Evolutionary conservation across 306 rosid species (phyloP).

Genomic region (Bauhinia variegata): DNA sequence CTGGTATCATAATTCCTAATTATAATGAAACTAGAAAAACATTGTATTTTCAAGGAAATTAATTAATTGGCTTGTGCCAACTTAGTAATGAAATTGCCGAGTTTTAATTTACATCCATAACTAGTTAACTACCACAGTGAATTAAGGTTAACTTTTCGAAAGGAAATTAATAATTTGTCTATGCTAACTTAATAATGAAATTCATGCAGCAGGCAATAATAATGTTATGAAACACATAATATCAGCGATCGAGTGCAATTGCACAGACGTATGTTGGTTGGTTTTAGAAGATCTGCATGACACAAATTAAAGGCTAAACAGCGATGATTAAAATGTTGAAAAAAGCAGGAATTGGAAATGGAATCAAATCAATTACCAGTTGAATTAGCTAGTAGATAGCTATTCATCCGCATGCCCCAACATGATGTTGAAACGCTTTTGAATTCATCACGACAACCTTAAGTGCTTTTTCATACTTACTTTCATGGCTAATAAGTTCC

Average conservation of each 20-base stretch:
- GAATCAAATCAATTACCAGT: slow-evolving; percentile 42
- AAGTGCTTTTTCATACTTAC: slow-evolving; percentile 30
- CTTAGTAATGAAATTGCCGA: too few relatives aligned
- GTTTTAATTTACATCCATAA: not conserved
- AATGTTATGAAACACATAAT: slow-evolving; percentile 35
- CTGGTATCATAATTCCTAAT: too few relatives aligned
- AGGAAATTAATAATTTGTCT: not conserved
- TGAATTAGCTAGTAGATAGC: slow-evolving; percentile 40
- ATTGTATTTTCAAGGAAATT: too few relatives aligned
- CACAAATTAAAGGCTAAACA: slow-evolving; percentile 33
- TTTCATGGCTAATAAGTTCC: slow-evolving; percentile 27
- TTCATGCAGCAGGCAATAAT: slow-evolving; percentile 31
- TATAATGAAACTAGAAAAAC: too few relatives aligned
- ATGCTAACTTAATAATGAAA: slow-evolving; percentile 21
- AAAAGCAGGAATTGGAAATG: slow-evolving; percentile 27
- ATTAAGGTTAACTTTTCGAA: not conserved
- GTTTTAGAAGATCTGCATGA: slow-evolving; percentile 23
- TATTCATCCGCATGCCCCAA: slow-evolving; percentile 47
- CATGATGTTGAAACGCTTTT: slow-evolving; percentile 46
- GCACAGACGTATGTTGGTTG: slow-evolving; percentile 26
- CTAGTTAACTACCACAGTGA: not conserved
- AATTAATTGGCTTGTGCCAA: too few relatives aligned
- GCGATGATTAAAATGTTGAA: slow-evolving; percentile 54
- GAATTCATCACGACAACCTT: slow-evolving; percentile 40
- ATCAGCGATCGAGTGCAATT: slow-evolving; percentile 17